Conservation (phyloP, 176 grass and related monocot genomes). For the Hordeum marinum region DNA sequence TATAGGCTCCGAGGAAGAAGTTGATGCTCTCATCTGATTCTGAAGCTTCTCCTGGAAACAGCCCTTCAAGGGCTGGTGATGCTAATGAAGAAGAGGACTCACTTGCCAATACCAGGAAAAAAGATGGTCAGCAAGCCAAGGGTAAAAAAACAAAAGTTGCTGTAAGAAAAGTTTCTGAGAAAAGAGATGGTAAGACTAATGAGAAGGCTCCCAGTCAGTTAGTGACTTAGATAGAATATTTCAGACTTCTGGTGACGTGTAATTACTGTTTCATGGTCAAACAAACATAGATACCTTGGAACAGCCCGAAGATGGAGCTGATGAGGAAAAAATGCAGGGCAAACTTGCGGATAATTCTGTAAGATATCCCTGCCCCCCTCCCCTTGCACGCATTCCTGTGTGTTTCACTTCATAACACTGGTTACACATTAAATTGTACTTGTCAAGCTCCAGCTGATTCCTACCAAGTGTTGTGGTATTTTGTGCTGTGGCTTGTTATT, state of each 20-base stretch:
- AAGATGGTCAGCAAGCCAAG: constrained; percentile 17
- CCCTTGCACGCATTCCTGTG: neutral
- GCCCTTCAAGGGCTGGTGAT: constrained; percentile 29
- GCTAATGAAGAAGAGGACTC: constrained; percentile 11
- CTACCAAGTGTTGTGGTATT: constrained; percentile 7
- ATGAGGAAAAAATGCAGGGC: constrained; percentile 32
- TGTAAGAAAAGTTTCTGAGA: constrained; percentile 20
- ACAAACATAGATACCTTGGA: constrained; percentile 25
- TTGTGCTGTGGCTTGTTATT: neutral
- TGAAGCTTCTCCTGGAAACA: constrained; percentile 18
- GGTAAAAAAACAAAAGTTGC: constrained; percentile 26
- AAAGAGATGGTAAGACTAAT: constrained; percentile 19
- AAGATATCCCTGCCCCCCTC: neutral
- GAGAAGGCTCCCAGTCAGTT: neutral
- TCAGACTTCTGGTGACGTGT: neutral
- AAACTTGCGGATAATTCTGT: constrained; percentile 48
- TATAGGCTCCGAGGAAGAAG: constrained; percentile 37
- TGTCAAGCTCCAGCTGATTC: neutral
- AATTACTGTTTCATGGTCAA: constrained; percentile 6
- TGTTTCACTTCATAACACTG: neutral
- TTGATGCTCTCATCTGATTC: constrained; percentile 28
- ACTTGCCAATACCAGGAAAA: constrained; percentile 9
- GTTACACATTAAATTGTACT: neutral
- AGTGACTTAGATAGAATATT: neutral
- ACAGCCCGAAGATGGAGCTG: constrained; percentile 30